Conservation (phyloP, 2,329 filamentous ascomycete genomes). For the Phyllachora maydis region DNA sequence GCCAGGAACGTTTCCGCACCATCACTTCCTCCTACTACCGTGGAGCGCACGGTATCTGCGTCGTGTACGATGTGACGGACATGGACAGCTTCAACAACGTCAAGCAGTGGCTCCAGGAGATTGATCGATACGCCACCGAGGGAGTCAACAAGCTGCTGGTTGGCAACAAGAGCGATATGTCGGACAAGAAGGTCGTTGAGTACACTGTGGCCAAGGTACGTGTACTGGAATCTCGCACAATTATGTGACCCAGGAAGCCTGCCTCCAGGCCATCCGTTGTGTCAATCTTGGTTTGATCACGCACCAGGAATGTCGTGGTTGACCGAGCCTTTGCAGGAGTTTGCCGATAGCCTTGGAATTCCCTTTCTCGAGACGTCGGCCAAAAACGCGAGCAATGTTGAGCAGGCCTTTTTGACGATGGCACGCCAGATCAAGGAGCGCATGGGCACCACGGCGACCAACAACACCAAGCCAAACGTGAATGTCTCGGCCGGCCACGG, state of each 20-base stretch:
- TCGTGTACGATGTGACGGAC: constrained; percentile 99
- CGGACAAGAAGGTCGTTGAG: constrained; percentile 99
- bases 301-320: constrained; percentile 3
- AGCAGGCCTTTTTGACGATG: constrained; percentile 99
- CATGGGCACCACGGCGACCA: constrained; percentile 87
- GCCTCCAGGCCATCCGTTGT: no score
- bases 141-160: constrained; percentile 98
- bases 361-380: constrained; percentile 99
- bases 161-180: constrained; percentile 99
- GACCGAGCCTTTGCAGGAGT: constrained; percentile 43
- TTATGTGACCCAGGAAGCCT: no score
- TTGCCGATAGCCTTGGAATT: constrained; percentile 94
- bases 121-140: constrained; percentile 96
- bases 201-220: constrained; percentile 97
- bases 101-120: constrained; percentile 99
- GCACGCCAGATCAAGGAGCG: constrained; percentile 99
- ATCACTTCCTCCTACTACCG: constrained; percentile 99
- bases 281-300: no score
- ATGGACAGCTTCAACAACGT: constrained; percentile 99
- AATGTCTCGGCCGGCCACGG: constrained; percentile 90
- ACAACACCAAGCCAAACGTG: constrained; percentile 97
- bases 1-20: constrained; percentile 97
- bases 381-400: constrained; percentile 98
- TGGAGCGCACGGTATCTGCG: constrained; percentile 96
- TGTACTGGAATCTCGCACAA: no score